phyloP scores from a whole-genome alignment of 1,139 yeast species.

The Pichia sp. region DNA sequence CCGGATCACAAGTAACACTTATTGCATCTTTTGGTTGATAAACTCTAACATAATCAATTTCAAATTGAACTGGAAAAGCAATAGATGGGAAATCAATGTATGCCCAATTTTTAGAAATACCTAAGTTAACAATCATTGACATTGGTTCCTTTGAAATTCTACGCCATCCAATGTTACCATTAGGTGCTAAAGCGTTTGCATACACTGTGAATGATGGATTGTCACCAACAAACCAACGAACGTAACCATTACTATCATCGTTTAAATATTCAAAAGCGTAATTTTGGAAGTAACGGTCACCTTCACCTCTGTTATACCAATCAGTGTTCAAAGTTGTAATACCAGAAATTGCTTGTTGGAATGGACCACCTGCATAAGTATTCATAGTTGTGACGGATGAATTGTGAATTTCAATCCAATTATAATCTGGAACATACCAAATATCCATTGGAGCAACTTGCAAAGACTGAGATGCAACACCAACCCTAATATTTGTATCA shows the following conservation, averaged over 20 bases:
- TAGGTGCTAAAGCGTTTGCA: conserved; percentile 46
- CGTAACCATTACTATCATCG: conserved; percentile 61
- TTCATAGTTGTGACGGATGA: conserved; percentile 42
- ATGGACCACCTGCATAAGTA: conserved; percentile 54
- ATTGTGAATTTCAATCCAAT: conserved; percentile 45
- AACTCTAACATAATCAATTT: conserved; percentile 52
- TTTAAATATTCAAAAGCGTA: conserved; percentile 74
- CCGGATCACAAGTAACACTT: conserved; percentile 50
- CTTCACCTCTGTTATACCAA: conserved; percentile 51
- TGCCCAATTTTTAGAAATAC: conserved; percentile 58
- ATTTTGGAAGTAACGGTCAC: conserved; percentile 46
- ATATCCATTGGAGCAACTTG: conserved; percentile 59
- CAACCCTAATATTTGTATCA: conserved; percentile 35
- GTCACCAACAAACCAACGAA: conserved; percentile 68
- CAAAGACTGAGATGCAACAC: conserved; percentile 55
- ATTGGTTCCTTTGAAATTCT: conserved; percentile 56
- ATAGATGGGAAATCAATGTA: conserved; percentile 53
- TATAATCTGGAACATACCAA: conserved; percentile 58
- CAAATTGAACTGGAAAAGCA: conserved; percentile 44
- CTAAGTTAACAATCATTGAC: conserved; percentile 52
- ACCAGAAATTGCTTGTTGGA: conserved; percentile 54
- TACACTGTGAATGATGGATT: conserved; percentile 47
- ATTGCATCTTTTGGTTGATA: conserved; percentile 46
- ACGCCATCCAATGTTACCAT: conserved; percentile 61
- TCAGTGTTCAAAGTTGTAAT: conserved; percentile 45